Conservation (phyloP, 768 basidiomycete genomes). For the Pilatotrama ljubarskyi region DNA sequence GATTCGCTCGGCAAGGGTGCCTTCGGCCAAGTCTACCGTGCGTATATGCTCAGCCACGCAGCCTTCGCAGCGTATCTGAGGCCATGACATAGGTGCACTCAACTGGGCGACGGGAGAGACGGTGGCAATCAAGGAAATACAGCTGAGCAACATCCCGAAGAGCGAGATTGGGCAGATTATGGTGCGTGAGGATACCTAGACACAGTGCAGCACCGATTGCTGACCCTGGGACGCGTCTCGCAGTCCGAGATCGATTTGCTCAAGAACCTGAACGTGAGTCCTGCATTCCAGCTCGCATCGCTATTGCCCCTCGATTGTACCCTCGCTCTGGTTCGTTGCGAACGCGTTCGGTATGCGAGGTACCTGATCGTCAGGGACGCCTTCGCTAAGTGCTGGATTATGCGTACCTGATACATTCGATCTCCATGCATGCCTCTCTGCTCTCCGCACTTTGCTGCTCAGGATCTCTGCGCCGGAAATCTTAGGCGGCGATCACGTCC, state of each 20-base stretch:
- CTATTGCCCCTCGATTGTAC: neutral
- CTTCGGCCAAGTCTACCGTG: constrained; percentile 96
- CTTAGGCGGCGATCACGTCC: neutral
- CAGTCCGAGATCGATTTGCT: constrained; percentile 97
- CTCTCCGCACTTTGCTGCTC: neutral
- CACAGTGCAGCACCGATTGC: neutral
- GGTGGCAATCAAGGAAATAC: constrained; percentile 98
- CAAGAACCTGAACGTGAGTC: constrained; percentile 89
- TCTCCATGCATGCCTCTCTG: no score
- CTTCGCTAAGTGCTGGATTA: neutral
- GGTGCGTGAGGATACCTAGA: constrained; percentile 48
- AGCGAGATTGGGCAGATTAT: constrained; percentile 95
- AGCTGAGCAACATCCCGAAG: constrained; percentile 90
- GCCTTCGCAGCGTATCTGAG: neutral
- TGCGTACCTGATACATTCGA: no score
- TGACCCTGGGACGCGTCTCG: neutral
- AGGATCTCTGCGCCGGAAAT: neutral
- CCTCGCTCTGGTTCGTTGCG: neutral
- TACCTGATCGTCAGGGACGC: neutral
- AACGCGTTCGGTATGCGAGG: neutral
- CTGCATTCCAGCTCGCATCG: neutral
- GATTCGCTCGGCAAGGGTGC: constrained; percentile 96
- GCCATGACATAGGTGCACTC: constrained; percentile 59
- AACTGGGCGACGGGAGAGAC: constrained; percentile 98
- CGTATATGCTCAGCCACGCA: constrained; percentile 35